Evolutionary conservation across 139 green algal species (phyloP), one percentile per base, ranked within the genome.

Genomic region (Nannochloris sp.): DNA sequence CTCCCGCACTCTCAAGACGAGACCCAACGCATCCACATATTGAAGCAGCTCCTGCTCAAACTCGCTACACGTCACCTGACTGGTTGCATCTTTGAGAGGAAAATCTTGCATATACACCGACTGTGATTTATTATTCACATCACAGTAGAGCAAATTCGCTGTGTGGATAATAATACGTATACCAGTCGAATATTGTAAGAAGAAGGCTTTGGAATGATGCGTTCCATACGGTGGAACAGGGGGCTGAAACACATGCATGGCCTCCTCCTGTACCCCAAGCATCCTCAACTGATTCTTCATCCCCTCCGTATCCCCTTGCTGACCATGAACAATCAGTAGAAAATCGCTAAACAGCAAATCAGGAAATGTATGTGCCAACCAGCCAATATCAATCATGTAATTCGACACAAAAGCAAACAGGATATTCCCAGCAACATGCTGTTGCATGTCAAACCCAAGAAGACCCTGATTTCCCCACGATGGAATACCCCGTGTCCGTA

Each of bases 111-210:
- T 64, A 57, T 66, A 87, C 9, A 87, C 23, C 14, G 64, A 75
- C 60, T 91, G 85, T 9, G 68, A 87, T 62, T 96, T 96, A 72
- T 82, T 75, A 69, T 85, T 83, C 70, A 80, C 89, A 70, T 96
- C 89, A 0, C 61, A 48, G 37, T 85, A 80, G 40, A 96, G 80
- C 11, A 89, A 61, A 67, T 96, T 96, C 48, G 88, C 87, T 0
- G 87, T 92, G 64, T 84, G 72, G 4, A 96, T 64, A 9, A 93
- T 59, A 15, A 96, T 75, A 0, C 86, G 65, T 49, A 95, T 29
- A 9, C 87, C 88, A 0, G 14, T 49, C 5, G 53, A 15, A 49
- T 79, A 87, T 40, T 75, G 40, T 6, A 85, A 3, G 1, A 87
- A 21, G 36, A 90, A 86, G 10, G 70, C 71, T 68, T 95, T 95